Evolutionary conservation across 495 filamentous ascomycete species (phyloP).

Genomic region (Podospora australis): DNA sequence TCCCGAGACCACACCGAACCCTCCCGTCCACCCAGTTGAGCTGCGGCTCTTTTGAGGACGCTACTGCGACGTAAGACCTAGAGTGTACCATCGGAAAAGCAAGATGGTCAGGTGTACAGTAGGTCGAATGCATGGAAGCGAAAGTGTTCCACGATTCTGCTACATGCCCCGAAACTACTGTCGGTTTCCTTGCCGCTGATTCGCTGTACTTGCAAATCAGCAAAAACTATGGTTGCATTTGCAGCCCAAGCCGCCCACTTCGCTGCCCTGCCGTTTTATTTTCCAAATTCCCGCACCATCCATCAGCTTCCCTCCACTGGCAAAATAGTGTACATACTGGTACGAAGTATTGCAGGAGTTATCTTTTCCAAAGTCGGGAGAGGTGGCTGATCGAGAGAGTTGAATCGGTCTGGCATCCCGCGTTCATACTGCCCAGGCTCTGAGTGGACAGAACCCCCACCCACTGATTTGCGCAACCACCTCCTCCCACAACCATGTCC

Average conservation of each 20-base stretch:
- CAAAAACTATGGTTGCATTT: neutral
- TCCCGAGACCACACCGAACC: no score
- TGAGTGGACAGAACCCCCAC: no score
- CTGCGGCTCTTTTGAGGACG: slow-evolving; percentile 1
- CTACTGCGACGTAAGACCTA: neutral
- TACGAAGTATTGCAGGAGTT: no score
- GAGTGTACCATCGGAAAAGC: slow-evolving; percentile 6
- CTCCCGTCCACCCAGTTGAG: no score
- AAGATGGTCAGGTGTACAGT: slow-evolving; percentile 19
- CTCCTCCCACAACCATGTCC: no score
- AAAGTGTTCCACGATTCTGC: slow-evolving; percentile 10
- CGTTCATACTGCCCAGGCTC: no score
- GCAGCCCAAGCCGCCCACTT: neutral
- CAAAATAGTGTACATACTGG: no score
- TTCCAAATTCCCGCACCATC: neutral
- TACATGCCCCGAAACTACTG: slow-evolving; percentile 1
- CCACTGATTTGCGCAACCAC: no score
- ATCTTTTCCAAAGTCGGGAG: no score
- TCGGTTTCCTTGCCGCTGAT: slow-evolving; percentile 6
- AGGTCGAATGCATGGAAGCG: slow-evolving; percentile 2
- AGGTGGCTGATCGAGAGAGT: no score
- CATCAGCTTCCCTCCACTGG: slow-evolving; percentile 2
- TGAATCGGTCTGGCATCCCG: no score
- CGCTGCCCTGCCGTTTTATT: neutral
- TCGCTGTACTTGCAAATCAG: slow-evolving; percentile 5